A percentile compares a stretch with the other conserved stretches of the same genome.
Evolutionary conservation across 495 filamentous ascomycete genomes (phyloP).

Genomic region (Penicillium flavigenum): DNA sequence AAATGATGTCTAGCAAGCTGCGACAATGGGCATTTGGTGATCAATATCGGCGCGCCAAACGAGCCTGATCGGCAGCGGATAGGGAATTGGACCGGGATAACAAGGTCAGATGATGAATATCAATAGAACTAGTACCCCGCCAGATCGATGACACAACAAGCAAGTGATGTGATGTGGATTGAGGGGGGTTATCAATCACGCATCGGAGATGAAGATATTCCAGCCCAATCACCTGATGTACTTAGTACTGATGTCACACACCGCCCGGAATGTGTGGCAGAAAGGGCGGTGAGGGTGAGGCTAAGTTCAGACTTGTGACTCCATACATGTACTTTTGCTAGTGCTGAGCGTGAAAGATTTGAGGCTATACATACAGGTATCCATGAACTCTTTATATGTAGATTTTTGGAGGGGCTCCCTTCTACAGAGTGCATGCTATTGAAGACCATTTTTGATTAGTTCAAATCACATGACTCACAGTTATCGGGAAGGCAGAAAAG

Average conservation of each 20-base stretch:
- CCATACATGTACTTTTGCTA: neutral
- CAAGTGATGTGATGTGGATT: constrained; percentile 10
- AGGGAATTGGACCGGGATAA: constrained; percentile 6
- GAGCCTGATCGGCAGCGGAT: constrained; percentile 3
- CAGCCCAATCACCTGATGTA: constrained; percentile 31
- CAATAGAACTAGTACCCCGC: constrained; percentile 5
- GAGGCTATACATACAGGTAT: neutral
- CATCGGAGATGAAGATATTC: constrained; percentile 31
- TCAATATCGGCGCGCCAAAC: constrained; percentile 17
- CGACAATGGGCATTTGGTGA: constrained; percentile 15
- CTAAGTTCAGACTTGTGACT: neutral
- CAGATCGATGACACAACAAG: constrained; percentile 10
- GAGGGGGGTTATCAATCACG: constrained; percentile 12
- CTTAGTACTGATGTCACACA: constrained; percentile 8
- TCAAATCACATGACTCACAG: constrained; percentile 13
- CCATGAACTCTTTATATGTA: no score
- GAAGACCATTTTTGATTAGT: neutral
- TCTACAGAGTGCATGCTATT: neutral
- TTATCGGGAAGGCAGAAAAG: constrained; percentile 8
- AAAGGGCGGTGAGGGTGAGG: constrained; percentile 5
- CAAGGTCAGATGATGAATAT: constrained; percentile 5
- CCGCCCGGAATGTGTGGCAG: neutral
- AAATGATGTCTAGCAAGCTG: constrained; percentile 12
- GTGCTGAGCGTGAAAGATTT: neutral
- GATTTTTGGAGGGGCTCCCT: neutral